A percentile compares a stretch with the other conserved stretches of the same genome.
Evolutionary conservation across 257 asterid species (phyloP).

Genomic region (Oldenlandia corymbosa): DNA sequence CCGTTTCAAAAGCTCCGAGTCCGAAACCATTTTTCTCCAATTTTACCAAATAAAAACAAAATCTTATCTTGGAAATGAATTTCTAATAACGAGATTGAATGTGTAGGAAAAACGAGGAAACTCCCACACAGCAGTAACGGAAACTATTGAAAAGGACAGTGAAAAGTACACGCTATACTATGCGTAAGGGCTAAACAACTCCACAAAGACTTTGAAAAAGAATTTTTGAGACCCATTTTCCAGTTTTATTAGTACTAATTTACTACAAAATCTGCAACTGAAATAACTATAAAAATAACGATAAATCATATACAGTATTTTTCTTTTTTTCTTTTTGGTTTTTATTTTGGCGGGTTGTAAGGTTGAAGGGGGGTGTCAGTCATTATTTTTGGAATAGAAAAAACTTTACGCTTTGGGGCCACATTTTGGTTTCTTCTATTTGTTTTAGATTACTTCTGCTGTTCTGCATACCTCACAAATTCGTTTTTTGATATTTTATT

Average conservation of each 20-base stretch:
- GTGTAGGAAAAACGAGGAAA: not conserved
- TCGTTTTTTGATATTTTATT: too few relatives aligned
- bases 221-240: not conserved
- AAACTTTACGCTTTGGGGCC: not conserved
- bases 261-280: not conserved
- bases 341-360: not conserved
- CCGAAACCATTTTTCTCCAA: constrained; percentile 28
- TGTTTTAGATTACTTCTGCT: too few relatives aligned
- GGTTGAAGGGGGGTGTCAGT: not conserved
- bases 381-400: too few relatives aligned
- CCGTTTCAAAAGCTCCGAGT: constrained; percentile 32
- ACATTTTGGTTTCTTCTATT: not conserved
- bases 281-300: constrained; percentile 4
- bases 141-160: not conserved
- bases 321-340: too few relatives aligned
- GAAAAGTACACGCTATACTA: constrained; percentile 1
- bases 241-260: not conserved
- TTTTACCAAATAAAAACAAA: too few relatives aligned
- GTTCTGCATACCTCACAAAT: too few relatives aligned
- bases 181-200: constrained; percentile 2
- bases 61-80: not conserved
- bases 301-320: not conserved
- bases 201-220: not conserved
- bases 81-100: not conserved
- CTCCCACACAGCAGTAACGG: not conserved